These are phyloP conservation scores for Haplosporangium gracile DNA, from an alignment of 192 early-diverging fungal species.

Conservation along the genomic window DNA sequence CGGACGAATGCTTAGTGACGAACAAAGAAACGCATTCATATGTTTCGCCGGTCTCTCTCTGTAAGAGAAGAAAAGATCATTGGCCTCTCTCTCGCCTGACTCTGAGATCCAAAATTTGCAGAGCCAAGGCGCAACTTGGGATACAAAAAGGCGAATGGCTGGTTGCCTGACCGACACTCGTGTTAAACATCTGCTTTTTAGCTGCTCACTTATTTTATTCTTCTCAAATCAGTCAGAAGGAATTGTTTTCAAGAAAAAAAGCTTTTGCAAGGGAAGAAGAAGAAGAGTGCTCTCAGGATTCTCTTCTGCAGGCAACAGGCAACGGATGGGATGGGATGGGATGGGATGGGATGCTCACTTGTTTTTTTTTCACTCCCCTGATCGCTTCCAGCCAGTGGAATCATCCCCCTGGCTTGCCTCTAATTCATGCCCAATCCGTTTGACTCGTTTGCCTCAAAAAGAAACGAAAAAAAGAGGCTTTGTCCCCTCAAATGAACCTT, in stretches of 20 bases:
- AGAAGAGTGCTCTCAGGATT: constrained; percentile 5
- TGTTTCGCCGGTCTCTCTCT: constrained; percentile 7
- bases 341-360: background rate
- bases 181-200: constrained; percentile 11
- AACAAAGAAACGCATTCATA: constrained; percentile 10
- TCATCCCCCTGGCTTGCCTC: background rate
- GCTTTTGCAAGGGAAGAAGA: background rate
- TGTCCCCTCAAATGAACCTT: background rate
- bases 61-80: background rate
- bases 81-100: background rate
- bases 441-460: background rate
- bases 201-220: background rate
- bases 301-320: background rate
- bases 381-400: background rate
- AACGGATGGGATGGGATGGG: background rate
- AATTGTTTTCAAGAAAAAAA: background rate
- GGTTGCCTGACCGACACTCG: background rate
- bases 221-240: constrained; percentile 8
- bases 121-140: background rate
- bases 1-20: constrained; percentile 11
- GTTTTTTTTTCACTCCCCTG: background rate
- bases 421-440: background rate
- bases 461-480: background rate
- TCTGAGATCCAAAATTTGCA: constrained; percentile 19
- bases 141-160: constrained; percentile 1